Evolutionary conservation across 805 yeast genomes (phyloP).

Genomic region (Yamadazyma laniorum): DNA sequence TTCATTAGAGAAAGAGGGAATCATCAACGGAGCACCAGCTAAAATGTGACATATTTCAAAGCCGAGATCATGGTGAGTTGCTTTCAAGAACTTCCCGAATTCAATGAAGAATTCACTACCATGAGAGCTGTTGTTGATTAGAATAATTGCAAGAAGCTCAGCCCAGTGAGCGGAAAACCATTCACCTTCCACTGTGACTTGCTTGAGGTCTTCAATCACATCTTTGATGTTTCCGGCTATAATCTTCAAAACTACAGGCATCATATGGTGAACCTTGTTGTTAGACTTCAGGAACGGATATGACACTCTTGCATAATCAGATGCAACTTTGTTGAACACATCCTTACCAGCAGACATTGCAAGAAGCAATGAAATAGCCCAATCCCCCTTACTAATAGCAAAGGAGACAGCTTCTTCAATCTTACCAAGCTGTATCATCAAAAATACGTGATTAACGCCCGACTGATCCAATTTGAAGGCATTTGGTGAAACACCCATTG

Average conservation of each 20-base stretch:
- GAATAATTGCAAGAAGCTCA: slow-evolving; percentile 37
- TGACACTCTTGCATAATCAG: slow-evolving; percentile 53
- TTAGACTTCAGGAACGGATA: slow-evolving; percentile 40
- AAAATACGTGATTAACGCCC: slow-evolving; percentile 32
- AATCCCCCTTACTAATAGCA: slow-evolving; percentile 64
- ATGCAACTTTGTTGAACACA: slow-evolving; percentile 55
- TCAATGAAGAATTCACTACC: slow-evolving; percentile 45
- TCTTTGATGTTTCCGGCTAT: slow-evolving; percentile 59
- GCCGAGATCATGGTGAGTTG: slow-evolving; percentile 28
- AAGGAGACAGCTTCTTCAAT: slow-evolving; percentile 61
- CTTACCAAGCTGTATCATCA: slow-evolving; percentile 57
- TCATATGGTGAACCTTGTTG: slow-evolving; percentile 39
- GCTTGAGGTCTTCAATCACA: slow-evolving; percentile 49
- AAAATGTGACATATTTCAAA: slow-evolving; percentile 47
- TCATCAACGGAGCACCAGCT: slow-evolving; percentile 39
- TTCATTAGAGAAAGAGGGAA: slow-evolving; percentile 12
- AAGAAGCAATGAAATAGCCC: slow-evolving; percentile 73
- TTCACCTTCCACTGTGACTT: slow-evolving; percentile 38
- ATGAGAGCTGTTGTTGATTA: slow-evolving; percentile 34
- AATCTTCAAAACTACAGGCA: slow-evolving; percentile 60
- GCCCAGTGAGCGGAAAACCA: slow-evolving; percentile 57
- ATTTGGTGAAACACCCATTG: slow-evolving; percentile 29
- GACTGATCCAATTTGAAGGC: slow-evolving; percentile 42
- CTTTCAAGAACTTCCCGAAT: slow-evolving; percentile 48
- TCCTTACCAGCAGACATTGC: slow-evolving; percentile 66